phyloP scores from a whole-genome alignment of 208 protist species.

The Leishmania martiniquensis region DNA sequence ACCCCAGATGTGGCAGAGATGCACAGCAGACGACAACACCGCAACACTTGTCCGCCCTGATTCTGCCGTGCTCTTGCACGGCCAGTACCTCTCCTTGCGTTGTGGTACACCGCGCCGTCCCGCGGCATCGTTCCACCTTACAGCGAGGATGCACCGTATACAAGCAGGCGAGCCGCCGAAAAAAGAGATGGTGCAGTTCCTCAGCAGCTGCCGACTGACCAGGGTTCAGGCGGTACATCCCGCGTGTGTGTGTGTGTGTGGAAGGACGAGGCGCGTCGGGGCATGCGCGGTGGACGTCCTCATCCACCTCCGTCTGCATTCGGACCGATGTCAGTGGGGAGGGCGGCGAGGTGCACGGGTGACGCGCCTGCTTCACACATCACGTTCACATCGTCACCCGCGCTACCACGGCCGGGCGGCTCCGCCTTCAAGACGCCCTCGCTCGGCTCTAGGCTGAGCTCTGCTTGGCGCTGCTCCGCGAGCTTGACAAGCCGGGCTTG shows the following conservation, averaged over 20 bases:
- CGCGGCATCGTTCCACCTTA: background rate
- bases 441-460: constrained; percentile 24
- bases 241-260: background rate
- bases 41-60: background rate
- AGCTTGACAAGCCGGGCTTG: constrained; percentile 29
- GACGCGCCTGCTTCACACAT: background rate
- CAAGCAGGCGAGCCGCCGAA: background rate
- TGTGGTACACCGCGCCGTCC: background rate
- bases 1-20: background rate
- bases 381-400: background rate
- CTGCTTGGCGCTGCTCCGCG: constrained; percentile 29
- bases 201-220: background rate
- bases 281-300: background rate
- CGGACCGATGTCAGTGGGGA: background rate
- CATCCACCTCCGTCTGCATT: background rate
- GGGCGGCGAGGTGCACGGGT: constrained; percentile 9
- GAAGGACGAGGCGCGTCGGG: background rate
- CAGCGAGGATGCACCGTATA: background rate
- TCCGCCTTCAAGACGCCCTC: background rate
- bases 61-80: background rate
- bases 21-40: background rate
- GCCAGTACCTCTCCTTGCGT: background rate
- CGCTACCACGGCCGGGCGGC: background rate
- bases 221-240: constrained; percentile 4
- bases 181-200: no score